Conservation (phyloP, 2,329 filamentous ascomycete genomes). For the Cytospora piceicola region DNA sequence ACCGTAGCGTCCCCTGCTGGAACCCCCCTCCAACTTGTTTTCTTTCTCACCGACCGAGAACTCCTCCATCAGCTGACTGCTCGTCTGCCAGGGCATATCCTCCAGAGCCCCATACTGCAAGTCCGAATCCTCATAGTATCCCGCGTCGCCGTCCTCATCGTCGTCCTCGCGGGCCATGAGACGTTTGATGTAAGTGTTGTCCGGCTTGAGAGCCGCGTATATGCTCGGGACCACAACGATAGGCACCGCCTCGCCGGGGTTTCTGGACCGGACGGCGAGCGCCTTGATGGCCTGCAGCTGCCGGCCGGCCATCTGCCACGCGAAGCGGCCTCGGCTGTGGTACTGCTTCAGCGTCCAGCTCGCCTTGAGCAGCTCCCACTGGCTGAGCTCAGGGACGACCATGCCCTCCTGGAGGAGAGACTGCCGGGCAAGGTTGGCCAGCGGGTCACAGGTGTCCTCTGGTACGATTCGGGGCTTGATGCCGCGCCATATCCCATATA, state of each 20-base stretch:
- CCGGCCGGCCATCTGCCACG: conserved; percentile 54
- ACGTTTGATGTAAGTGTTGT: conserved; percentile 37
- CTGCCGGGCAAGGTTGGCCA: neutral
- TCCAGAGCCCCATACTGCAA: neutral
- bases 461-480: conserved; percentile 43
- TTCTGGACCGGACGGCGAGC: conserved; percentile 26
- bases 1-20: neutral
- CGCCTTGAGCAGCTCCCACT: conserved; percentile 57
- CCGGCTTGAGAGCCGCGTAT: conserved; percentile 44
- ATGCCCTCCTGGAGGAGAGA: conserved; percentile 34
- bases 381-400: conserved; percentile 38
- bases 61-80: neutral
- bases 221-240: conserved; percentile 44
- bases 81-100: neutral
- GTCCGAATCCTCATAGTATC: neutral
- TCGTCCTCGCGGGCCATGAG: conserved; percentile 31
- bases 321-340: conserved; percentile 41
- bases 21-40: neutral
- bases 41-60: neutral
- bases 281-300: conserved; percentile 56
- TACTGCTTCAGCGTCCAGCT: conserved; percentile 50
- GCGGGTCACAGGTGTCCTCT: neutral
- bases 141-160: neutral
- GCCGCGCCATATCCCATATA: conserved; percentile 48
- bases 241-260: conserved; percentile 22